phyloP scores from a whole-genome alignment of 139 green algal genomes.

The Tetradesmus obliquus region DNA sequence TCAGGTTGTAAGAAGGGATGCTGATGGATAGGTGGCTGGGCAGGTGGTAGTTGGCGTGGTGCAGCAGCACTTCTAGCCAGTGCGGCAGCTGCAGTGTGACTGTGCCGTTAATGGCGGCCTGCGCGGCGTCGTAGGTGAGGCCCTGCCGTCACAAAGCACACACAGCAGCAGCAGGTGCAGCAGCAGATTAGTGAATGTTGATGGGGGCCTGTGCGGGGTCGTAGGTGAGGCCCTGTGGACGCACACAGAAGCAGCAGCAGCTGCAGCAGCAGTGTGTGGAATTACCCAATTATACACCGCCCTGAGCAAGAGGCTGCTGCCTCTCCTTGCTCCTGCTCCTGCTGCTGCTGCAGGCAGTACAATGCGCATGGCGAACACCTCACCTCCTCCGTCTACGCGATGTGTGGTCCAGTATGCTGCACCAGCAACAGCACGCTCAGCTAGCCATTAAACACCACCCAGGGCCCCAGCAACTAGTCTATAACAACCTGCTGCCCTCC shows the following conservation, averaged over 20 bases:
- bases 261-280: not conserved
- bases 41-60: slow-evolving; percentile 69
- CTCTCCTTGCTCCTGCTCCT: too few relatives aligned
- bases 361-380: too few relatives aligned
- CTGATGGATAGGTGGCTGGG: slow-evolving; percentile 48
- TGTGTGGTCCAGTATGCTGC: slow-evolving; percentile 57
- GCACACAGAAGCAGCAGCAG: too few relatives aligned
- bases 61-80: slow-evolving; percentile 63
- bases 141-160: not conserved
- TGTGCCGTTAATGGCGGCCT: slow-evolving; percentile 54
- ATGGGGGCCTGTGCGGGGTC: slow-evolving; percentile 53
- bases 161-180: not conserved
- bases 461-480: slow-evolving; percentile 55
- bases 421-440: slow-evolving; percentile 47
- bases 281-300: too few relatives aligned
- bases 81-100: slow-evolving; percentile 60
- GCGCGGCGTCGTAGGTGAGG: slow-evolving; percentile 50
- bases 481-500: too few relatives aligned
- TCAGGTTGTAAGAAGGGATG: slow-evolving; percentile 33
- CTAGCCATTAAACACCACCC: slow-evolving; percentile 67
- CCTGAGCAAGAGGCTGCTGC: too few relatives aligned
- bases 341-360: too few relatives aligned
- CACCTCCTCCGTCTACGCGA: slow-evolving; percentile 39
- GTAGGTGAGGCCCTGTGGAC: slow-evolving; percentile 21
- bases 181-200: not conserved